A percentile compares a stretch with the other conserved stretches of the same genome.
These are phyloP conservation scores for Crithidia expoeki DNA, from an alignment of 208 protist genomes.

Conservation along the genomic window DNA sequence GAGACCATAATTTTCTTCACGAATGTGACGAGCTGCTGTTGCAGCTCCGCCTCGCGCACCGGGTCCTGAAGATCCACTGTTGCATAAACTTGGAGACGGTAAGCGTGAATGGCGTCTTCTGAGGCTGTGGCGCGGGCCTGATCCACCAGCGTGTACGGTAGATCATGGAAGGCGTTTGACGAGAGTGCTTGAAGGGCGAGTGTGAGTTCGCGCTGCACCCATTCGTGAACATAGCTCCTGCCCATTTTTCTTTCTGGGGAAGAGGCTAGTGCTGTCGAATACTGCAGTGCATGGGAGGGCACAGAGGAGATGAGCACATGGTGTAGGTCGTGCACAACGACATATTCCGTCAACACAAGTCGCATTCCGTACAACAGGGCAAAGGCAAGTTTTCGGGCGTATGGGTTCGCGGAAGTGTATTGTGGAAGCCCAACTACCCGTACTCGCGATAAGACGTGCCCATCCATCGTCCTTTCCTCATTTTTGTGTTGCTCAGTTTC, in stretches of 20 bases:
- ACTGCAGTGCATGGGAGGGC: background rate
- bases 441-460: background rate
- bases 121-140: conserved; percentile 8
- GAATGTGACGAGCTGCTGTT: conserved; percentile 9
- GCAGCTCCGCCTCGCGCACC: conserved; percentile 11
- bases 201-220: conserved; percentile 20
- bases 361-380: conserved; percentile 19
- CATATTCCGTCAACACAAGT: conserved; percentile 20
- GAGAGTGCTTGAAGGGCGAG: conserved; percentile 31
- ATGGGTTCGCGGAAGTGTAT: background rate
- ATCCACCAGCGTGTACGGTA: conserved; percentile 19
- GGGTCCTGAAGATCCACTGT: conserved; percentile 5
- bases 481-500: background rate
- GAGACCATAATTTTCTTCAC: conserved; percentile 1
- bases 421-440: conserved; percentile 18
- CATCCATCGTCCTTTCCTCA: background rate
- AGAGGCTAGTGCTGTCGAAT: too few species aligned
- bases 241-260: background rate
- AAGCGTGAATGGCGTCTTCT: conserved; percentile 25
- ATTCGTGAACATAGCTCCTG: background rate
- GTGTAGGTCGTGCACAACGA: conserved; percentile 17
- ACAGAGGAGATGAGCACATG: background rate
- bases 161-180: conserved; percentile 7
- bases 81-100: conserved; percentile 29
- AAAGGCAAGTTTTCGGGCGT: conserved; percentile 1